Evolutionary conservation across 805 yeast genomes (phyloP).

Genomic region (Candida sonorensis): DNA sequence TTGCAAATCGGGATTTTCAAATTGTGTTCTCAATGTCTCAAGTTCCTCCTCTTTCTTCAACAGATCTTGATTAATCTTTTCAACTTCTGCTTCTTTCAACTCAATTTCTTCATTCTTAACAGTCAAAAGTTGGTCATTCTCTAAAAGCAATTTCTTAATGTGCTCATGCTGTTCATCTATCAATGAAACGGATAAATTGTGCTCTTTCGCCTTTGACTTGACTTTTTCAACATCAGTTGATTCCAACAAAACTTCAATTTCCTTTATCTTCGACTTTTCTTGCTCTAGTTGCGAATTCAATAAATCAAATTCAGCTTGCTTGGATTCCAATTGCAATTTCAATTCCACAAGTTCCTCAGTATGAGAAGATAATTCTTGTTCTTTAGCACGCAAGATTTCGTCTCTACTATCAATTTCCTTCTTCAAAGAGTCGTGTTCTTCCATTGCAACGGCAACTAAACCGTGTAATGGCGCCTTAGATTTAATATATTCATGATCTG

Average conservation of each 20-base stretch:
- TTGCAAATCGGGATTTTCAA: slow-evolving; percentile 15
- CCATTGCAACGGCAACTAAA: slow-evolving; percentile 5
- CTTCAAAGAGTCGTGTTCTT: slow-evolving; percentile 3
- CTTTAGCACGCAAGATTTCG: background rate
- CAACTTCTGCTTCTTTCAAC: slow-evolving; percentile 1
- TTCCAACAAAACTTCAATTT: no score
- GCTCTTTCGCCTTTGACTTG: no score
- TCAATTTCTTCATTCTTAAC: background rate
- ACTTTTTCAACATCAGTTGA: no score
- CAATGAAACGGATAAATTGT: no score
- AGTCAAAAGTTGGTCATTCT: no score
- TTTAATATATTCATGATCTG: slow-evolving; percentile 3
- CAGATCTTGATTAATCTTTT: background rate
- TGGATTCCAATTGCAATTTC: slow-evolving; percentile 1
- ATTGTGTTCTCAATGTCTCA: slow-evolving; percentile 3
- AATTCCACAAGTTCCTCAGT: background rate
- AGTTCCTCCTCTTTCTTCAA: slow-evolving; percentile 2
- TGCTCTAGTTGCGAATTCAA: no score
- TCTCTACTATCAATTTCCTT: background rate
- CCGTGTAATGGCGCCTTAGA: slow-evolving; percentile 3
- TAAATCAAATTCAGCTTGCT: slow-evolving; percentile 1
- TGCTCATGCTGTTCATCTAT: no score
- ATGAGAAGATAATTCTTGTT: background rate
- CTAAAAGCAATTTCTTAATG: no score
- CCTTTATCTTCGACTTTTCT: no score